Base-by-base conservation (phyloP, 2,329 filamentous ascomycete species). In the Fusarium sororula region DNA sequence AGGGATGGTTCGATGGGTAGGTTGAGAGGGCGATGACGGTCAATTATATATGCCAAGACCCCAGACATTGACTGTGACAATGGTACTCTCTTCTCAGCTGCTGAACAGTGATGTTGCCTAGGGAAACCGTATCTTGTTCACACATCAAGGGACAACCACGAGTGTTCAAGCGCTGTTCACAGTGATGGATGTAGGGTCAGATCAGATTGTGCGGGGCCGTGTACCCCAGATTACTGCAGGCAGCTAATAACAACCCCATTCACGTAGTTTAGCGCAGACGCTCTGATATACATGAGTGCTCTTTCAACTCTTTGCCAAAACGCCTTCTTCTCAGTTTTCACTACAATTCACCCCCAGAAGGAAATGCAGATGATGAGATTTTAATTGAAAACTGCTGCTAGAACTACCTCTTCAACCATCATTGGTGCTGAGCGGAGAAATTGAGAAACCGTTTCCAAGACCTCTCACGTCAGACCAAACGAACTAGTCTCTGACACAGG, bases 61-160 rank as follows among this genome's bases (percentile, higher is more conserved):
- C 4, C 5, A 3, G 17, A 24, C 0, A 7, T 11, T 6, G 17
- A 4, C 11, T 20, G 30, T 20, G 17, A 51, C 4, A 8, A 24
- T 4, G 11, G 2, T 14, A 6, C 5, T 24, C 7, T 51, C 8
- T 24, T n/a, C 12, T 2, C 3, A 5, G 20, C 10, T 10, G 0
- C 11, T 14, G 48, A 14, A 51, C 22, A 35, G 22, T 11, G 22
- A 20, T 51, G 2, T 5, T 18, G 12, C 6, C 8, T 1, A 11
- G 5, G 17, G 6, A 14, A 11, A 14, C 12, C 4, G 2, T 4
- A 14, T 3, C 17, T 24, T 35, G 22, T 51, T 20, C 22, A 51
- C 30, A 18, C 22, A 18, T 24, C 11, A 35, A 24, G 6, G 15
- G 4, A 5, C 7, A 24, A 7, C 22, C 6, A 6, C 2, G 7